phyloP scores from a whole-genome alignment of 176 grass and related monocot genomes.

The Carex myosuroides region DNA sequence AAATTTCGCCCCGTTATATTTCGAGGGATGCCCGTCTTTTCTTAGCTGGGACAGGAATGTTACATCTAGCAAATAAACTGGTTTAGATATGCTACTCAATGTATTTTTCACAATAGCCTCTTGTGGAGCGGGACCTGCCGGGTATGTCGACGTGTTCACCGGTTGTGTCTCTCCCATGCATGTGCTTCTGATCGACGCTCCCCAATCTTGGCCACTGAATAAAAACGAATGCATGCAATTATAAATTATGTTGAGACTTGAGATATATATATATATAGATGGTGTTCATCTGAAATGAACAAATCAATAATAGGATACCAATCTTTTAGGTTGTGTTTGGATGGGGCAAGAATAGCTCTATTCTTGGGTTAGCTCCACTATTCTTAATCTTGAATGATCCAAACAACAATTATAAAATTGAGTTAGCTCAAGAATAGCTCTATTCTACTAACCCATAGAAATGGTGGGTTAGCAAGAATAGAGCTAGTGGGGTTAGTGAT shows the following conservation, averaged over 20 bases:
- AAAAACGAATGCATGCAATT: neutral
- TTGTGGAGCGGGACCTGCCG: slow-evolving; percentile 41
- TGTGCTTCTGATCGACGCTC: slow-evolving; percentile 25
- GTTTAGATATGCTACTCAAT: slow-evolving; percentile 46
- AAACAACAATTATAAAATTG: too few relatives aligned
- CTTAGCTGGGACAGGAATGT: slow-evolving; percentile 64
- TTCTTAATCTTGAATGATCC: too few relatives aligned
- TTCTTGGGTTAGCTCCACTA: too few relatives aligned
- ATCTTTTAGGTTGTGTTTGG: too few relatives aligned
- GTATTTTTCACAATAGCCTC: slow-evolving; percentile 42
- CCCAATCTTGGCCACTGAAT: slow-evolving; percentile 63
- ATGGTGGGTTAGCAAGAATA: too few relatives aligned
- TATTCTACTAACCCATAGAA: too few relatives aligned
- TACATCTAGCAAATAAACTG: slow-evolving; percentile 61
- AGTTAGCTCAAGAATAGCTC: too few relatives aligned
- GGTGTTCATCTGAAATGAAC: neutral
- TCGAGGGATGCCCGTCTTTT: slow-evolving; percentile 82
- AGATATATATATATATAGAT: neutral
- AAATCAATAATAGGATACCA: neutral
- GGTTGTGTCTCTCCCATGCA: slow-evolving; percentile 71
- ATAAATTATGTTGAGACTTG: neutral
- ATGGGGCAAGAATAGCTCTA: too few relatives aligned
- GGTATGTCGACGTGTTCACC: slow-evolving; percentile 37
- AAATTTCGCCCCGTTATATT: slow-evolving; percentile 57
- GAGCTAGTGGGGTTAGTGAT: too few relatives aligned